Percentiles rank a stretch among this genome's conserved stretches.
Conservation (phyloP, 2,329 filamentous ascomycete genomes). For the Fusarium sp. region DNA sequence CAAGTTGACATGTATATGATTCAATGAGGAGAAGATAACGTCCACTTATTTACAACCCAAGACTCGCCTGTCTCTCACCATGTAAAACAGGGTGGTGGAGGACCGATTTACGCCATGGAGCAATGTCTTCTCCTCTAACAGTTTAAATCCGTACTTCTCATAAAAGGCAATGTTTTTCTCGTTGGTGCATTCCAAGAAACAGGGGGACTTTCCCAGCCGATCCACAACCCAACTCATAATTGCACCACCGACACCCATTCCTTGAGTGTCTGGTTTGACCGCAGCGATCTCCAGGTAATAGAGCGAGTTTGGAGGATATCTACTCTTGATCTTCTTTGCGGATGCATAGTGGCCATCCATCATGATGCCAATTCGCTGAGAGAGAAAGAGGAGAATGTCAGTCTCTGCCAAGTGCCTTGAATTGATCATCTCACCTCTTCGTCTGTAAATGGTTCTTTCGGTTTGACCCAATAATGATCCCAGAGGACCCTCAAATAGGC, state of each 20-base stretch:
- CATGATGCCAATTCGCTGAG: background rate
- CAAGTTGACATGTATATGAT: background rate
- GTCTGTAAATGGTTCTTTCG: slow-evolving; percentile 2
- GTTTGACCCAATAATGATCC: slow-evolving; percentile 6
- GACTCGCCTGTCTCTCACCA: background rate
- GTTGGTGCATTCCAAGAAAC: background rate
- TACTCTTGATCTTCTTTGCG: background rate
- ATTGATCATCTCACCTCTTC: background rate
- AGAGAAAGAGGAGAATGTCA: background rate
- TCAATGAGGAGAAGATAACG: background rate
- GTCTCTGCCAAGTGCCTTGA: background rate
- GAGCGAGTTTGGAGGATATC: background rate
- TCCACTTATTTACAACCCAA: background rate
- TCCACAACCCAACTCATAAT: background rate
- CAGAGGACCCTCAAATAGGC: slow-evolving; percentile 4
- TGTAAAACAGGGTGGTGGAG: background rate
- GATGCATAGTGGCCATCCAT: background rate
- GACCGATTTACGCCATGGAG: background rate
- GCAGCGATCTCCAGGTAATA: background rate
- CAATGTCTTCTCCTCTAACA: background rate
- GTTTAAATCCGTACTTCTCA: background rate
- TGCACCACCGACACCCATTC: background rate
- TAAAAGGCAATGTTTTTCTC: background rate
- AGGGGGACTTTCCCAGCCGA: background rate
- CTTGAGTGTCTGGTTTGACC: background rate